phyloP scores from a whole-genome alignment of 148 eudicot genomes.

The Chenopodium suecicum region DNA sequence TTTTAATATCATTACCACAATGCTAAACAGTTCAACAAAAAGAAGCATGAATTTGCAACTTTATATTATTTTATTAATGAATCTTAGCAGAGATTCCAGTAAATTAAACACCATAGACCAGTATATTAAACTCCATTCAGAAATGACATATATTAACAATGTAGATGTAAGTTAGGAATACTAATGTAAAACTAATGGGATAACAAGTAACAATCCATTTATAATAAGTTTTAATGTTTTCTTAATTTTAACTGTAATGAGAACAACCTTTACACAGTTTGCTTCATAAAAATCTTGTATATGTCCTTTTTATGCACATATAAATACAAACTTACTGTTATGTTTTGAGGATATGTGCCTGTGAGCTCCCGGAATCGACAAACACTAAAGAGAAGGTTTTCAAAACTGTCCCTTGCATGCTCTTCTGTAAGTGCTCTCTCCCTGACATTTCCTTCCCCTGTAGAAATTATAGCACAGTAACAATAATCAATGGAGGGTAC shows the following conservation, averaged over 20 bases:
- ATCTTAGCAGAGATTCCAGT: not conserved
- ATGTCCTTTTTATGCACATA: not conserved
- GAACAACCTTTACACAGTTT: not conserved
- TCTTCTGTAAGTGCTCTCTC: slow-evolving; percentile 92
- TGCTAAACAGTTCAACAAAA: no score
- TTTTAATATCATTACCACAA: not conserved
- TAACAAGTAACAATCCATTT: no score
- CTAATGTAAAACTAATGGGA: not conserved
- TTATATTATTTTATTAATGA: not conserved
- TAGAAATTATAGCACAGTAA: slow-evolving; percentile 18
- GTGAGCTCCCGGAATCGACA: slow-evolving; percentile 96
- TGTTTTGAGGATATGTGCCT: slow-evolving; percentile 81
- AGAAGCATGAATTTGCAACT: not conserved
- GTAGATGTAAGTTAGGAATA: not conserved
- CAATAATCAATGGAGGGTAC: not conserved
- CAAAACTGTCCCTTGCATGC: slow-evolving; percentile 96
- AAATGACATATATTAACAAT: no score
- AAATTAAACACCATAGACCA: not conserved
- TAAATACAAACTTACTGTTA: slow-evolving; percentile 59
- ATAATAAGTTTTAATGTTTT: no score
- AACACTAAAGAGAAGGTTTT: slow-evolving; percentile 90
- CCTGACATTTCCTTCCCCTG: slow-evolving; percentile 79
- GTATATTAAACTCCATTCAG: not conserved
- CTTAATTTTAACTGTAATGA: not conserved
- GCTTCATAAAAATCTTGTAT: not conserved